Evolutionary conservation across 2,329 filamentous ascomycete genomes (phyloP).

Genomic region (Colletotrichum sp.): DNA sequence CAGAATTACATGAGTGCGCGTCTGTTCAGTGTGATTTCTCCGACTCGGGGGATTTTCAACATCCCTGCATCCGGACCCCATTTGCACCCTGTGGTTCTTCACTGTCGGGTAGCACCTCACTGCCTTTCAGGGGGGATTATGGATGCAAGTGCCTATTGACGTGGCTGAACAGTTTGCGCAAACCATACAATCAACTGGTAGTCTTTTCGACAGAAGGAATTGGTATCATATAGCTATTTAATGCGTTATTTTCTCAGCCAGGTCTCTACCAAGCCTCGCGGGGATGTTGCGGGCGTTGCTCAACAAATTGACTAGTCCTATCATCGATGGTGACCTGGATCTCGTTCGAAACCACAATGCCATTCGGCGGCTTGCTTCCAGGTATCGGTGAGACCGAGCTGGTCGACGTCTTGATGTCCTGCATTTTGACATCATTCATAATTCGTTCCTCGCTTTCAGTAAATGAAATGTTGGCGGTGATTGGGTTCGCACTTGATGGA

Average conservation of each 20-base stretch:
- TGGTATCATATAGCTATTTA: background rate
- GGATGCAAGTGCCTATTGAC: background rate
- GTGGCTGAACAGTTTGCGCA: background rate
- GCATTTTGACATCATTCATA: slow-evolving; percentile 45
- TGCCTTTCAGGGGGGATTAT: background rate
- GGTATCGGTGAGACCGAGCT: slow-evolving; percentile 21
- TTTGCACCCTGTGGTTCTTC: background rate
- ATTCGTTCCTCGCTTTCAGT: slow-evolving; percentile 44
- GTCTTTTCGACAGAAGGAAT: background rate
- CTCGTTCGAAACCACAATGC: slow-evolving; percentile 47
- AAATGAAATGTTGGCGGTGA: slow-evolving; percentile 39
- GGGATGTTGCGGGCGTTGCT: background rate
- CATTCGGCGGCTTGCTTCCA: slow-evolving; percentile 21
- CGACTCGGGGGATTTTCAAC: background rate
- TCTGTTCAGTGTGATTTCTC: background rate
- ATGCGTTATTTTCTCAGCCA: background rate
- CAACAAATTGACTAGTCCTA: slow-evolving; percentile 2
- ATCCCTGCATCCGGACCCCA: background rate
- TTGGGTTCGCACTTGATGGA: slow-evolving; percentile 34
- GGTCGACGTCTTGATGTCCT: slow-evolving; percentile 33
- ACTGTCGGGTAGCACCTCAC: background rate
- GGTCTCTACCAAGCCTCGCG: background rate
- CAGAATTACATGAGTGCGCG: background rate
- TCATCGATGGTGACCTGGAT: slow-evolving; percentile 37
- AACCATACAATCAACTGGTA: background rate